These are phyloP conservation scores for Thermoascus crustaceus DNA, from an alignment of 2,329 filamentous ascomycete species.

Conservation along the genomic window DNA sequence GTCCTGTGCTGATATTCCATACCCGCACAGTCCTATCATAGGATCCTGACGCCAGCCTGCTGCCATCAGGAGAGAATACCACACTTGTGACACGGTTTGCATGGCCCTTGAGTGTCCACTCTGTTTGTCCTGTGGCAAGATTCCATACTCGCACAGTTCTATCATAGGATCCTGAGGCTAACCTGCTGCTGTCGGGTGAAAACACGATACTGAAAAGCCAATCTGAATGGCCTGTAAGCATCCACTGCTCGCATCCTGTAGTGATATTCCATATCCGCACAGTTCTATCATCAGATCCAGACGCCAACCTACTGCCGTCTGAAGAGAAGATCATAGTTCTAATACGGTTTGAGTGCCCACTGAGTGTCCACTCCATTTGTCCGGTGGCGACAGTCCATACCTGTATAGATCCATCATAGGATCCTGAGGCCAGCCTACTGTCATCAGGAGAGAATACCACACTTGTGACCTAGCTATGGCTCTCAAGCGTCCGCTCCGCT, in stretches of 20 bases:
- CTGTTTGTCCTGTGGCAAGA: too few relatives aligned
- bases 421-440: constrained; percentile 14
- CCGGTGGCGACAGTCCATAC: constrained; percentile 7
- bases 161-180: constrained; percentile 12
- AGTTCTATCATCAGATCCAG: constrained; percentile 14
- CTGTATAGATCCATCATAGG: constrained; percentile 11
- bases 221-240: constrained; percentile 8
- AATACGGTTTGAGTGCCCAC: constrained; percentile 9
- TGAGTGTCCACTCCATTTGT: constrained; percentile 5
- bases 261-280: constrained; percentile 9
- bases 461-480: constrained; percentile 3
- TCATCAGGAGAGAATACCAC: constrained; percentile 15
- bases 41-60: constrained; percentile 8
- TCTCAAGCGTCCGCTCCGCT: constrained; percentile 7
- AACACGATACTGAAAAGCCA: constrained; percentile 11
- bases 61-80: constrained; percentile 10
- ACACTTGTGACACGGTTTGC: constrained; percentile 2
- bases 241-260: constrained; percentile 3
- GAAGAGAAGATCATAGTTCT: constrained; percentile 13
- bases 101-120: constrained; percentile 5
- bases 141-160: not conserved
- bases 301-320: constrained; percentile 12
- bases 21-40: constrained; percentile 4
- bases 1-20: too few relatives aligned
- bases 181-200: constrained; percentile 10